Percentiles rank a stretch among this genome's conserved stretches.
Conservation (phyloP, 1,284 basidiomycete species). For the Cryptococcus deneoformans region DNA sequence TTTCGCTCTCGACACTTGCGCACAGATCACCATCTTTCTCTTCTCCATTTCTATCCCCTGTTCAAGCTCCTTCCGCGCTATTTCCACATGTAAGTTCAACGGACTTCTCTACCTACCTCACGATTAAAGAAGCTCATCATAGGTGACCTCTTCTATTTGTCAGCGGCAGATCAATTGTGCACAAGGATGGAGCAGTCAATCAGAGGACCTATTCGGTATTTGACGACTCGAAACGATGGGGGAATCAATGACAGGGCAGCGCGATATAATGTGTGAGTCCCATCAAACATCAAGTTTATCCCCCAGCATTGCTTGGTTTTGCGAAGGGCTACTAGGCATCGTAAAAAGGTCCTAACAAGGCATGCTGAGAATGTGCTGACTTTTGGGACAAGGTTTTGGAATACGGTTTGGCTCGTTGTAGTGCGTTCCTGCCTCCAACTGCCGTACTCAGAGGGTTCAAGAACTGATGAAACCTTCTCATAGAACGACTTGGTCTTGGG, state of each 20-base stretch:
- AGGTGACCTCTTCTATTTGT: no score
- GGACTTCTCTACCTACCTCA: no score
- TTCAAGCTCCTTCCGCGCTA: no score
- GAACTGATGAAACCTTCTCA: neutral
- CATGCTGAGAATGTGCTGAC: neutral
- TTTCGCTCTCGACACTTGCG: no score
- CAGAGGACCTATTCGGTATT: slow-evolving; percentile 12
- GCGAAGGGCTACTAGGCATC: no score
- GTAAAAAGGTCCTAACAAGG: neutral
- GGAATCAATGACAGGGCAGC: slow-evolving; percentile 31
- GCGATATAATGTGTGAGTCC: slow-evolving; percentile 44
- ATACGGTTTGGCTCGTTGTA: slow-evolving; percentile 82
- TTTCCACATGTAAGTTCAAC: no score
- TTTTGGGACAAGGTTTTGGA: slow-evolving; percentile 67
- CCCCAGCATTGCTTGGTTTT: no score
- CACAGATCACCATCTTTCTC: no score
- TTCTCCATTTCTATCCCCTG: no score
- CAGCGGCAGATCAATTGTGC: slow-evolving; percentile 23
- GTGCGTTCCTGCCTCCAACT: slow-evolving; percentile 9
- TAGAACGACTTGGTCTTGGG: slow-evolving; percentile 62
- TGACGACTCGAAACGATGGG: slow-evolving; percentile 16
- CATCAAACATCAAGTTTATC: neutral
- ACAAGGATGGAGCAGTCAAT: slow-evolving; percentile 19
- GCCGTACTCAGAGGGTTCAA: slow-evolving; percentile 5
- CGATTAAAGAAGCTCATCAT: no score